Evolutionary conservation across 2,329 filamentous ascomycete species (phyloP).

Genomic region (Sarocladium oryzae): DNA sequence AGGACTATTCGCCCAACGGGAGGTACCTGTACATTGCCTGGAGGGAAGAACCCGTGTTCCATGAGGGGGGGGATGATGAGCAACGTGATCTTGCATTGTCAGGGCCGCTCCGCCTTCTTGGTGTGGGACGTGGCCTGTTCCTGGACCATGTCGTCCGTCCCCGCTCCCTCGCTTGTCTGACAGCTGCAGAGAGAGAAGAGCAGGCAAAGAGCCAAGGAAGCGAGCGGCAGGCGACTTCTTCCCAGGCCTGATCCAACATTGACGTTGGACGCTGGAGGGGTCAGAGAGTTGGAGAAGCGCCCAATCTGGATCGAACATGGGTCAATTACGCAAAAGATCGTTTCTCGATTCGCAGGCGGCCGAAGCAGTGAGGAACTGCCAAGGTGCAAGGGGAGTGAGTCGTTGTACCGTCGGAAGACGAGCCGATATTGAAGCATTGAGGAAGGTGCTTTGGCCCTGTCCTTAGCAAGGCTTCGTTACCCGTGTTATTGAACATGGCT

Average conservation of each 20-base stretch:
- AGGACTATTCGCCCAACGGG: background rate
- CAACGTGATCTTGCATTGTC: conserved; percentile 2
- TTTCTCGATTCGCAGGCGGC: background rate
- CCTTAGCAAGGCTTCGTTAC: background rate
- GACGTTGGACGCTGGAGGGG: background rate
- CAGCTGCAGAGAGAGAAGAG: conserved; percentile 1
- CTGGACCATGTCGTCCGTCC: background rate
- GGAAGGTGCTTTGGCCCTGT: background rate
- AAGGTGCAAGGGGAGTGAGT: background rate
- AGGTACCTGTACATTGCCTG: background rate
- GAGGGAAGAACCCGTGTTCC: background rate
- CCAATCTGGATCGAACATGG: background rate
- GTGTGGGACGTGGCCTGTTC: conserved; percentile 6
- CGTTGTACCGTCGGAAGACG: background rate
- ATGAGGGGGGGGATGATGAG: too few relatives aligned
- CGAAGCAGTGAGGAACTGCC: background rate
- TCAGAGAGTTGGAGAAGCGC: background rate
- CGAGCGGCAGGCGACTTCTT: background rate
- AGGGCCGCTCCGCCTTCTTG: background rate
- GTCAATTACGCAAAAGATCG: background rate
- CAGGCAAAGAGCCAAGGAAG: background rate
- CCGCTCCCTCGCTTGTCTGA: conserved; percentile 1
- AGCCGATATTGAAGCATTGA: conserved; percentile 6
- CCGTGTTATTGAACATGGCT: background rate
- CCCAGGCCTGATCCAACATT: background rate